Evolutionary conservation across 352 stramenopile species (phyloP), one percentile per base, ranked within the genome.

Genomic region (Pythium grandisporangium): DNA sequence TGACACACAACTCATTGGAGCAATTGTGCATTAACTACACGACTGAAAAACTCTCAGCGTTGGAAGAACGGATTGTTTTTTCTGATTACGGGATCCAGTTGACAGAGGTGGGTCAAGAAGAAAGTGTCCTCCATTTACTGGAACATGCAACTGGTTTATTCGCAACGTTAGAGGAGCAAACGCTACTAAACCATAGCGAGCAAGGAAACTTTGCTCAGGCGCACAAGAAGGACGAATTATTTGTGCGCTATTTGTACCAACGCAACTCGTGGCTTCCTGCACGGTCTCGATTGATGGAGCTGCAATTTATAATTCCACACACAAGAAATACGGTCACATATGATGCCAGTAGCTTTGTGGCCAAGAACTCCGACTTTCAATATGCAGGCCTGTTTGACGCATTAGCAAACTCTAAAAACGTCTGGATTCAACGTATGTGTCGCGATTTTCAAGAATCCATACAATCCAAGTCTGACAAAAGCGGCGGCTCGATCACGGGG

Each of bases 21-120:
- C 76, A 90, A 38, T 58, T 90, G 0, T 87, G 73, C 35, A 84
- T 90, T 43, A 90, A 90, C 41, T 90, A 84, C 49, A 43, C 84
- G 48, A 87, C 64, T n/a, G 76, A 90, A 23, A 90, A 87, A 35
- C 59, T 90, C 8, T 75, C 75, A 17, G 49, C 46, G 5, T 66
- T 55, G 10, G 70, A 85, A 20, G 30, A 20, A 16, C 11, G 33
- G 33, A 21, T 21, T 38, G 33, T 38, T 11, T 38, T 38, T 16
- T 38, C 33, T 20, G 11, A 11, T 20, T n/a, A n/a, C n/a, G n/a
- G n/a, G n/a, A n/a, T n/a, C n/a, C n/a, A n/a, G n/a, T n/a, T n/a
- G n/a, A n/a, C n/a, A n/a, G n/a, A n/a, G n/a, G n/a, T n/a, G n/a
- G n/a, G n/a, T n/a, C n/a, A n/a, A n/a, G 33, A 38, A 20, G 13